These are phyloP conservation scores for Schizophyllum commune DNA, from an alignment of 1,284 basidiomycete species.

Conservation along the genomic window DNA sequence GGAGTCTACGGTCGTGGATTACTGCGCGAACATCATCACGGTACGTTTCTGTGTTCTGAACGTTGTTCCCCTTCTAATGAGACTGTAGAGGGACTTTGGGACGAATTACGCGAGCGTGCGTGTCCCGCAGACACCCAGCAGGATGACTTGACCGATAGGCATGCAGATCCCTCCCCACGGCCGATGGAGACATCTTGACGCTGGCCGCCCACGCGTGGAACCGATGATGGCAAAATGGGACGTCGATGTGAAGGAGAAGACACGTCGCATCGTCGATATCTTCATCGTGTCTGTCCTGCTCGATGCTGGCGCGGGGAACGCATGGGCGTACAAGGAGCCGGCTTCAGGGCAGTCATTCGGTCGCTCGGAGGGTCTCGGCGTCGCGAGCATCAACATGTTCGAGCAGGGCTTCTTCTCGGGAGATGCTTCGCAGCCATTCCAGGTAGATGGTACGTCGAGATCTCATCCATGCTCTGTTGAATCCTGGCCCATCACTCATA, in stretches of 20 bases:
- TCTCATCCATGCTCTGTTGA: background rate
- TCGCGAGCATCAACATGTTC: constrained; percentile 92
- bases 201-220: constrained; percentile 52
- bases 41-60: constrained; percentile 27
- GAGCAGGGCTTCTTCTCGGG: constrained; percentile 74
- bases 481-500: background rate
- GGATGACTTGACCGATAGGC: background rate
- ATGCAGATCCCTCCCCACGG: constrained; percentile 82
- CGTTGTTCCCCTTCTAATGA: background rate
- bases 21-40: constrained; percentile 77
- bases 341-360: constrained; percentile 52
- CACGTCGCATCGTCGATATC: constrained; percentile 77
- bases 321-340: constrained; percentile 74
- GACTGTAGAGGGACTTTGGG: constrained; percentile 72
- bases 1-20: constrained; percentile 67
- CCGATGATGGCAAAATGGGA: constrained; percentile 55
- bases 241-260: constrained; percentile 49
- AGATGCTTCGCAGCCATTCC: constrained; percentile 51
- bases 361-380: constrained; percentile 87
- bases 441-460: constrained; percentile 63
- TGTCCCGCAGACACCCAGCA: constrained; percentile 2
- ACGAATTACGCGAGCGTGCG: constrained; percentile 53
- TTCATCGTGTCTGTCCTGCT: constrained; percentile 91
- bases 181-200: constrained; percentile 85
- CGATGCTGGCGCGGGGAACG: constrained; percentile 87